Conservation (phyloP, 1,139 yeast genomes). For the Blastobotrys indianensis region DNA sequence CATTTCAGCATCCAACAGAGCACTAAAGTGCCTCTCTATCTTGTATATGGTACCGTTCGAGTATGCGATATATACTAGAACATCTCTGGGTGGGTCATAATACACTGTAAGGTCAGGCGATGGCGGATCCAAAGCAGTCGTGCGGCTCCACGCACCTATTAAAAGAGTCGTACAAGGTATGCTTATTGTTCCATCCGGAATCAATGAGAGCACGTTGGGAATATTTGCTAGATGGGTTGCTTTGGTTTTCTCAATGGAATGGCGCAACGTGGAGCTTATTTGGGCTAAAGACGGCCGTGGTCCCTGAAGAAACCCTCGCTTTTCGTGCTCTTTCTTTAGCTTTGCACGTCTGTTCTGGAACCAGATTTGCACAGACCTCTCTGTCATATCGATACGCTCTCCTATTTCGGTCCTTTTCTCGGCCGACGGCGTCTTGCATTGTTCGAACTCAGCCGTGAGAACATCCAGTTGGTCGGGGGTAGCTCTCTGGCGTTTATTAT, state of each 20-base stretch:
- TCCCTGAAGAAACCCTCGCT: neutral
- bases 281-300: too few relatives aligned
- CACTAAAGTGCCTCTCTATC: too few relatives aligned
- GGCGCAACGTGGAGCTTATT: neutral
- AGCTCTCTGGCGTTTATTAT: conserved; percentile 47
- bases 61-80: conserved; percentile 26
- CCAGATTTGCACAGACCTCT: conserved; percentile 91
- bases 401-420: conserved; percentile 63
- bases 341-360: conserved; percentile 90
- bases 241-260: too few relatives aligned
- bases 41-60: conserved; percentile 13
- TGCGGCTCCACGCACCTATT: conserved; percentile 32
- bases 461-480: conserved; percentile 76
- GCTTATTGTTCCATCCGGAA: too few relatives aligned
- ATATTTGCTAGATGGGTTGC: too few relatives aligned
- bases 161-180: conserved; percentile 24
- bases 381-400: conserved; percentile 75
- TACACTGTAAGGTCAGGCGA: conserved; percentile 22
- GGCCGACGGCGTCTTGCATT: conserved; percentile 50
- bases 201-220: neutral
- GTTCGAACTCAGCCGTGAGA: conserved; percentile 62
- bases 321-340: conserved; percentile 42
- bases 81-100: conserved; percentile 22
- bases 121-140: conserved; percentile 18
- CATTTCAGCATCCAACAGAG: too few relatives aligned